Conservation (phyloP, 192 early-diverging fungal species). For the Ambispora gerdemannii region DNA sequence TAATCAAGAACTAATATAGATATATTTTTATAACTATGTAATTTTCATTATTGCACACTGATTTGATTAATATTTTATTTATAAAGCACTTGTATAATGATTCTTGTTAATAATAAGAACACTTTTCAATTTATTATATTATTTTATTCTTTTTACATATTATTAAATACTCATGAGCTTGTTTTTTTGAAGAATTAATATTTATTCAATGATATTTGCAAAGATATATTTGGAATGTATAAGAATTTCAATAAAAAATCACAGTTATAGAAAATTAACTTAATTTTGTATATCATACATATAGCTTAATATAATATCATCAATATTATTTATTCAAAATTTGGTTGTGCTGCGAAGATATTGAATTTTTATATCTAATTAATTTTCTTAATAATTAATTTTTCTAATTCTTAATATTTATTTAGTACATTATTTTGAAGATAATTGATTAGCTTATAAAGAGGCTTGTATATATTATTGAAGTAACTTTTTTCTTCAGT, state of each 20-base stretch:
- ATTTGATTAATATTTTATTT: too few relatives aligned
- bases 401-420: conserved; percentile 17
- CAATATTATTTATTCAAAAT: conserved; percentile 17
- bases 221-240: conserved; percentile 14
- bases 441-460: conserved; percentile 8
- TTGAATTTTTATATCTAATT: conserved; percentile 22
- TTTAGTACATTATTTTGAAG: conserved; percentile 3
- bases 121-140: too few relatives aligned
- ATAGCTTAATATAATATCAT: conserved; percentile 1
- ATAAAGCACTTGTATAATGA: too few relatives aligned
- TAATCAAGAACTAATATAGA: too few relatives aligned
- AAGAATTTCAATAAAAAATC: conserved; percentile 10
- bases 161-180: too few relatives aligned
- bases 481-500: too few relatives aligned
- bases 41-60: too few relatives aligned
- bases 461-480: conserved; percentile 9
- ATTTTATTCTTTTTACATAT: too few relatives aligned
- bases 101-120: too few relatives aligned
- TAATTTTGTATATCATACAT: conserved; percentile 13
- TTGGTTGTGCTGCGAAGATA: conserved; percentile 4
- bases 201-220: too few relatives aligned
- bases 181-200: too few relatives aligned
- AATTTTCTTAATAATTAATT: conserved; percentile 12
- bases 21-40: too few relatives aligned
- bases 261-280: conserved; percentile 3